Conservation (phyloP, 2,329 filamentous ascomycete species). For the Thielaviopsis euricoi region DNA sequence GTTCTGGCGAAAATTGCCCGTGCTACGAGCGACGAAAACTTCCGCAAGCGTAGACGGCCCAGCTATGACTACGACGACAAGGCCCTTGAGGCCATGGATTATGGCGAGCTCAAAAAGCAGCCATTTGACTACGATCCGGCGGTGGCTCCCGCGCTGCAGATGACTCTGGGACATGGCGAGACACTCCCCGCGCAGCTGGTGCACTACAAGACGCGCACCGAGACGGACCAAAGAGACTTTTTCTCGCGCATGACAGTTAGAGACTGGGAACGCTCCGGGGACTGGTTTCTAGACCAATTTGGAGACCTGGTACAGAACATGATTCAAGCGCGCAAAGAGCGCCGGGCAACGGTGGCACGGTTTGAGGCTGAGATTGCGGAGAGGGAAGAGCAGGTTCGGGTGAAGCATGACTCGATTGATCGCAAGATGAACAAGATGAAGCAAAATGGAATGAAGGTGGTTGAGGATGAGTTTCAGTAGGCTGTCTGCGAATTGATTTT, state of each 20-base stretch:
- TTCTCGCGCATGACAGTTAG: conserved; percentile 36
- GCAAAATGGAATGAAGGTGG: conserved; percentile 39
- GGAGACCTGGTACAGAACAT: conserved; percentile 30
- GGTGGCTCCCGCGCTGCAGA: conserved; percentile 19
- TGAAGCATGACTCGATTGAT: conserved; percentile 36
- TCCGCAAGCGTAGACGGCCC: conserved; percentile 25
- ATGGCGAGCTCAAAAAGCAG: conserved; percentile 31
- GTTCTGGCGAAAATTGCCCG: conserved; percentile 6
- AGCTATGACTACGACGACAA: conserved; percentile 41
- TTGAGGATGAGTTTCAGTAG: conserved; percentile 17
- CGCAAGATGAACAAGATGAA: conserved; percentile 37
- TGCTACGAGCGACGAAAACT: conserved; percentile 7
- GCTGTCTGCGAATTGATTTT: background rate
- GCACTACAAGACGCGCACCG: conserved; percentile 30
- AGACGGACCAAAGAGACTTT: conserved; percentile 30
- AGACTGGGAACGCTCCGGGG: conserved; percentile 43
- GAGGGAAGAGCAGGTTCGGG: conserved; percentile 36
- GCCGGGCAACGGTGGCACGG: conserved; percentile 30
- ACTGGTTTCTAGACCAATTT: conserved; percentile 43
- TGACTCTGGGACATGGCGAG: conserved; percentile 21
- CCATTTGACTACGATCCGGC: conserved; percentile 41
- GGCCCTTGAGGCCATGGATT: conserved; percentile 36
- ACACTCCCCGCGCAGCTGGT: conserved; percentile 32
- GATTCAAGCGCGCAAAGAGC: conserved; percentile 30
- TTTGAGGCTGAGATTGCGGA: conserved; percentile 40